phyloP scores from a whole-genome alignment of 2,329 filamentous ascomycete genomes.

The Talaromyces sp. region DNA sequence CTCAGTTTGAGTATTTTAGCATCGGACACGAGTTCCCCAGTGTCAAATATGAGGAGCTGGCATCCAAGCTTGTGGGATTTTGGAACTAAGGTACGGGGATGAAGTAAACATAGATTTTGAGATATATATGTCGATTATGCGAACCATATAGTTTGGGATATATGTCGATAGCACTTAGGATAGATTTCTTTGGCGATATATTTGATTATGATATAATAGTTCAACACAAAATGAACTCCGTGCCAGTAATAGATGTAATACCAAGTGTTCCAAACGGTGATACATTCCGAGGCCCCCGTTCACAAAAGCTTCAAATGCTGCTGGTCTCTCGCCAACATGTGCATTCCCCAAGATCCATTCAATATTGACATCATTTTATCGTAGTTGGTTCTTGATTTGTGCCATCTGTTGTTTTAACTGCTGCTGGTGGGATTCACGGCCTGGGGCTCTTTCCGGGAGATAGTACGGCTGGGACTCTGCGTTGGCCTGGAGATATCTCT shows the following conservation, averaged over 20 bases:
- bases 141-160: not conserved
- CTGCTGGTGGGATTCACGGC: not conserved
- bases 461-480: slow-evolving; percentile 5
- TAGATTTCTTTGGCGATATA: not conserved
- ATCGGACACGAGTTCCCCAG: slow-evolving; percentile 68
- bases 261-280: not conserved
- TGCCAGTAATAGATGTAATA: not conserved
- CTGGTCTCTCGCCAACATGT: not conserved
- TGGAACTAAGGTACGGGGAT: slow-evolving; percentile 21
- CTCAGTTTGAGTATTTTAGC: slow-evolving; percentile 52
- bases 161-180: not conserved
- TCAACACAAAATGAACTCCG: not conserved
- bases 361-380: not conserved
- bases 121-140: not conserved
- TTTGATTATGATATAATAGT: not conserved
- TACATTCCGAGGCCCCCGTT: not conserved
- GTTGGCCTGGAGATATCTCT: not conserved
- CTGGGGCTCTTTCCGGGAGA: not conserved
- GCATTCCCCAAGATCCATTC: not conserved
- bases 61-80: slow-evolving; percentile 43
- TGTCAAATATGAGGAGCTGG: slow-evolving; percentile 54
- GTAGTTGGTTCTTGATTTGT: not conserved
- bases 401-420: not conserved
- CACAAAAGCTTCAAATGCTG: not conserved
- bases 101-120: not conserved